Percentiles rank a stretch among this genome's conserved stretches.
Evolutionary conservation across 2,329 filamentous ascomycete genomes (phyloP).

Genomic region (Calonectria pseudoturangicola): DNA sequence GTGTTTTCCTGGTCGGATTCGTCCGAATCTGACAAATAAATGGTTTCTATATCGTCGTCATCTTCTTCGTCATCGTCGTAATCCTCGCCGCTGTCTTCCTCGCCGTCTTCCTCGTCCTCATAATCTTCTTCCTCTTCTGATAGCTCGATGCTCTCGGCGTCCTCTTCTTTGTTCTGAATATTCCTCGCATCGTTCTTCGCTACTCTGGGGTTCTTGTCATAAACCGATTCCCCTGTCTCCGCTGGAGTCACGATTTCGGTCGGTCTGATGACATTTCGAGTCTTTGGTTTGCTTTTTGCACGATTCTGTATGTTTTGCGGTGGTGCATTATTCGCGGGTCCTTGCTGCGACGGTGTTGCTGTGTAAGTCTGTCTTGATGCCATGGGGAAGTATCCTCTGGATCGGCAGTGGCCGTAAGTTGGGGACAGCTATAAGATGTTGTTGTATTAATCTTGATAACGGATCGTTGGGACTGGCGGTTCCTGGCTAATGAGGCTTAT

Average conservation of each 20-base stretch:
- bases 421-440: neutral
- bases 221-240: slow-evolving; percentile 15
- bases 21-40: slow-evolving; percentile 48
- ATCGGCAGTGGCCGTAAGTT: neutral
- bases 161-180: slow-evolving; percentile 26
- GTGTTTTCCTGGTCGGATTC: slow-evolving; percentile 16
- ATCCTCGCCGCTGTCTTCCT: slow-evolving; percentile 5
- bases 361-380: neutral
- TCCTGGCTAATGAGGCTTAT: slow-evolving; percentile 29
- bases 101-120: neutral
- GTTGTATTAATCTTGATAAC: neutral
- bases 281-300: neutral
- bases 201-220: slow-evolving; percentile 1
- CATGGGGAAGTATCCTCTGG: slow-evolving; percentile 3
- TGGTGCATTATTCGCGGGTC: neutral
- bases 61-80: slow-evolving; percentile 18
- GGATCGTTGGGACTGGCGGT: neutral
- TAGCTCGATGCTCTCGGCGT: slow-evolving; percentile 23
- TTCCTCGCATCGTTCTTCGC: slow-evolving; percentile 21
- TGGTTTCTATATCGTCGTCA: slow-evolving; percentile 47
- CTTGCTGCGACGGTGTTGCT: neutral
- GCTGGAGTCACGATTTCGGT: slow-evolving; percentile 36
- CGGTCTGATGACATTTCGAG: slow-evolving; percentile 29
- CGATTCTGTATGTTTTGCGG: neutral
- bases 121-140: slow-evolving; percentile 37